phyloP scores from a whole-genome alignment of 345 rosid species.

The Murraya koenigii region DNA sequence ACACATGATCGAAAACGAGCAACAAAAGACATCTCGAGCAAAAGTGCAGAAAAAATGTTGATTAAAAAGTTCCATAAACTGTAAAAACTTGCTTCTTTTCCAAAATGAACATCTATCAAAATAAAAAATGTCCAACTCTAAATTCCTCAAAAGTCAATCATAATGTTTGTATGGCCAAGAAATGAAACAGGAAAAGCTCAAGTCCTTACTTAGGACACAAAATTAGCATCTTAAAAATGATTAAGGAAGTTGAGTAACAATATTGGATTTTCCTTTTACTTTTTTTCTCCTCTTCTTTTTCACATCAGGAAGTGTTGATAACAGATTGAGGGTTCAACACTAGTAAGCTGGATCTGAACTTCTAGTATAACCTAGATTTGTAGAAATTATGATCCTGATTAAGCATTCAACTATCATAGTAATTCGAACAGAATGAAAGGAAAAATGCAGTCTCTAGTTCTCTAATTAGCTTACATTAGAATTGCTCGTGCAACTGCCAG shows the following conservation, averaged over 20 bases:
- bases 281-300: background rate
- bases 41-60: background rate
- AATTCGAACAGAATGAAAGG: background rate
- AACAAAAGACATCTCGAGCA: background rate
- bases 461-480: conserved; percentile 53
- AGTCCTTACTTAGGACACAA: background rate
- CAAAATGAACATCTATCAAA: background rate
- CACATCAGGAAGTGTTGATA: background rate
- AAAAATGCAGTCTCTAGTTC: background rate
- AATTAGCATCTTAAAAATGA: background rate
- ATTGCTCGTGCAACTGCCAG: conserved; percentile 79
- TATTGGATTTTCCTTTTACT: background rate
- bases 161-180: background rate
- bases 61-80: too few relatives aligned
- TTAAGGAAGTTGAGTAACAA: background rate
- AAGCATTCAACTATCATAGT: background rate
- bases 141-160: background rate
- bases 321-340: background rate
- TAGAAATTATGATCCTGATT: background rate
- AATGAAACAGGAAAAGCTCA: background rate
- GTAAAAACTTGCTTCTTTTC: background rate
- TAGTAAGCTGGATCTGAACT: background rate
- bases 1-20: background rate
- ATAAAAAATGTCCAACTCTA: background rate
- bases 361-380: background rate